A percentile compares a stretch with the other conserved stretches of the same genome.
These are phyloP conservation scores for Flaveria ramosissima DNA, from an alignment of 129 eudicot genomes.

Conservation along the genomic window DNA sequence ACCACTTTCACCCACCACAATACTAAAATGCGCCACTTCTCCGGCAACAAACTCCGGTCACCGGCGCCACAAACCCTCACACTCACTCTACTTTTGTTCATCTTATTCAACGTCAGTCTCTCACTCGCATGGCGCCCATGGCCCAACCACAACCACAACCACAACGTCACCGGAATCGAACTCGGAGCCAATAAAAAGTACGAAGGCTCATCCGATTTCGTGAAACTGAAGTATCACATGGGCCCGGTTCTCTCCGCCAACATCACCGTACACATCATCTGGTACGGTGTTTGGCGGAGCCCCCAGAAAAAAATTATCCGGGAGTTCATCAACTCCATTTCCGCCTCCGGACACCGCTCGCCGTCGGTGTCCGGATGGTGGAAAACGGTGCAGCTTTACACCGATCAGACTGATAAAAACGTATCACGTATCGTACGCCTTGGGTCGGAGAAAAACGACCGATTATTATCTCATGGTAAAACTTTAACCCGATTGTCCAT, in stretches of 20 bases:
- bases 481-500: constrained; percentile 62
- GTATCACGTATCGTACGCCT: constrained; percentile 46
- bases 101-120: neutral
- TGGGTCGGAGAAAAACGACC: constrained; percentile 59
- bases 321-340: constrained; percentile 60
- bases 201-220: neutral
- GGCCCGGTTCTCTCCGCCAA: constrained; percentile 52
- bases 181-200: neutral
- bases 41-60: constrained; percentile 2
- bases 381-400: constrained; percentile 68
- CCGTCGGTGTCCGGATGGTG: constrained; percentile 79
- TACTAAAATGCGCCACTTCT: neutral
- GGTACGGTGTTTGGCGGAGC: constrained; percentile 65
- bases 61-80: neutral
- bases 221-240: neutral
- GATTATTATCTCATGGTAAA: constrained; percentile 63
- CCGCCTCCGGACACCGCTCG: constrained; percentile 31
- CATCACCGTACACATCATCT: constrained; percentile 67
- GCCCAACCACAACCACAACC: neutral
- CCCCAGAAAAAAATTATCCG: constrained; percentile 70
- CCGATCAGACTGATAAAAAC: constrained; percentile 63
- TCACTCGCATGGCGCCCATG: constrained; percentile 11
- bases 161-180: neutral
- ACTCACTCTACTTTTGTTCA: neutral
- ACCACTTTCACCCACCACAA: too few species aligned